Base-by-base conservation (phyloP, 202 grass and related monocot genomes). In the Carex arenaria region DNA sequence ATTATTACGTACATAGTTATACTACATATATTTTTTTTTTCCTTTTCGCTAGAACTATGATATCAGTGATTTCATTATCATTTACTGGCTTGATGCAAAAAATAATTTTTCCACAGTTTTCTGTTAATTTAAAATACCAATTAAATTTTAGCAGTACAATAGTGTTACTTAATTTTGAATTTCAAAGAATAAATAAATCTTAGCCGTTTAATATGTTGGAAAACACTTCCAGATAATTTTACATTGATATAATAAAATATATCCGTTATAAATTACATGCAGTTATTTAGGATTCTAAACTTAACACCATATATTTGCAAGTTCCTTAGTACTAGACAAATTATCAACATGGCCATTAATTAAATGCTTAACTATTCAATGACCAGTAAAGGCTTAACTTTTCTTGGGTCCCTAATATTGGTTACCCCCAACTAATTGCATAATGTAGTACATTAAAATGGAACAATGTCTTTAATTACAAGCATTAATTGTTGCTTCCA, bases 351-450 rank as follows among this genome's bases (percentile, higher is more conserved):
- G 19, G 15, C 4, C 43, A 72, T 72, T 72, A 23, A 72, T 72
- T 72, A 23, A 72, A 71, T 18, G 36, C 38, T 45, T 4, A 71
- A 49, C n/a, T 23, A 49, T 20, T 71, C 67, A 49, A 49, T 18
- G 49, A 65, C 64, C 80, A 82, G 56, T 82, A 56, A 82, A 59
- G 7, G 64, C 61, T 81, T 17, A 18, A 55, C 63, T 82, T 82
- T 82, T 82, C 43, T 82, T 69, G 80, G 64, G 80, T 56, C 80
- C 80, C 80, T n/a, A 82, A 51, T 70, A 51, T 70, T 82, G 80
- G 80, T 69, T 67, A 69, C 26, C 5, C 47, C 17, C 80, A 82
- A 82, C 80, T 82, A 82, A 69, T 82, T 69, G 80, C 64, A 22
- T 82, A 32, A 54, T 82, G 80, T 68, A 52, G 47, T 66, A 68